Base-by-base conservation (phyloP, 2,329 filamentous ascomycete genomes). In the Stemphylium vesicarium region DNA sequence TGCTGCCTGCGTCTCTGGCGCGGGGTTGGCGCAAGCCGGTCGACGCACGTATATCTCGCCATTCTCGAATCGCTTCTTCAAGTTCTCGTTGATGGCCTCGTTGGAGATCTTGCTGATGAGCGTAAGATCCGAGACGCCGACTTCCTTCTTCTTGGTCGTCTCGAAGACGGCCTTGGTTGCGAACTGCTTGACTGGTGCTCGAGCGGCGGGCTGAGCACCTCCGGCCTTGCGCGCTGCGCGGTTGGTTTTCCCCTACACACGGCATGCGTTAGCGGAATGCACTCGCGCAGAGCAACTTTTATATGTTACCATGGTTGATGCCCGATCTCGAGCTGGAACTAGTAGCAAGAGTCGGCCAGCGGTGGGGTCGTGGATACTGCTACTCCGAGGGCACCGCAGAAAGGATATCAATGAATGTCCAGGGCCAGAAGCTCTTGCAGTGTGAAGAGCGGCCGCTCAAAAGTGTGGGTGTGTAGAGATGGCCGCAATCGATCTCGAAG, bases 71-170 rank as follows among this genome's bases (percentile, higher is more conserved):
- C 95, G 88, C 82, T 98, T 96, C 84, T 97, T 96, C 77, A 99
- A 77, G 77, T 99, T 99, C 53, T 98, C 95, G 80, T 99, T 99
- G 82, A 99, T 99, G 58, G 94, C 93, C 78, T 99, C 95, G 78
- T 99, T 98, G 64, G 93, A 96, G 63, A 99, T 96, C 79, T 98
- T 98, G 83, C 93, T 97, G 74, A 99, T 89, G 70, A 99, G 83
- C 4, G 95, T 99, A 75, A 99, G 84, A 82, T 99, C 95, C 50
- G 95, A 97, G 50, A 99, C 95, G 64, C 95, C 95, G 68, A 99
- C 95, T 79, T 99, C 93, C 85, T 96, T 98, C 88, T 98, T 99
- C 85, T 98, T 98, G 64, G 88, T 91, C 57, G 88, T 91, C 77
- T 99, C 95, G 79, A 96, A 99, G 58, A 91, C 91, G 61, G 95